phyloP scores from a whole-genome alignment of 306 rosid species.

The Pyrus bretschneideri region DNA sequence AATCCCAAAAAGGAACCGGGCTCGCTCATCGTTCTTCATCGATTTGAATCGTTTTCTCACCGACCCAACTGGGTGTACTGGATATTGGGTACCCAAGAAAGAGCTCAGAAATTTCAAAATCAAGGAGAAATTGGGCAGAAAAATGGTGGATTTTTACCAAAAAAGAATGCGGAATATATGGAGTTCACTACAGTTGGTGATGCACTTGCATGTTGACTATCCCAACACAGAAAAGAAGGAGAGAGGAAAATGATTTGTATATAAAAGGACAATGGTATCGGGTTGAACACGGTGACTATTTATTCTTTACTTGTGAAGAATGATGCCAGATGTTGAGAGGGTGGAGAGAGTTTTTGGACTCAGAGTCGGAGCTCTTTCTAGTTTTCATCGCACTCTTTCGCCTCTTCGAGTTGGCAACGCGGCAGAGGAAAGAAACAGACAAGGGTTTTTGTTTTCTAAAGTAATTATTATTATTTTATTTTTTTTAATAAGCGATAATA shows the following conservation, averaged over 20 bases:
- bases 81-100: conserved; percentile 12
- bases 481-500: too few relatives aligned
- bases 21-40: conserved; percentile 77
- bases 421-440: not conserved
- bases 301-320: not conserved
- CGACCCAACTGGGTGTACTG: not conserved
- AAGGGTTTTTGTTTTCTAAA: not conserved
- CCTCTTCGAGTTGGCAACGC: not conserved
- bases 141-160: not conserved
- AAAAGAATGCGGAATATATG: not conserved
- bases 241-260: not conserved
- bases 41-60: not conserved
- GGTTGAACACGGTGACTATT: conserved; percentile 14
- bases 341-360: not conserved
- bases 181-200: not conserved
- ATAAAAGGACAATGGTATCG: conserved; percentile 4
- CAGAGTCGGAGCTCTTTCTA: not conserved
- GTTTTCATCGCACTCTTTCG: not conserved
- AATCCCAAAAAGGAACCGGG: conserved; percentile 81
- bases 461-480: too few relatives aligned
- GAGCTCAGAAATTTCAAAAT: conserved; percentile 5
- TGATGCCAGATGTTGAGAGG: not conserved
- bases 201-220: conserved; percentile 50
- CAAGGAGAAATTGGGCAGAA: not conserved
- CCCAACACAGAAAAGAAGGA: not conserved